Evolutionary conservation across 805 yeast genomes (phyloP), one percentile per base, ranked within the genome.

Genomic region (Lipomyces japonicus): DNA sequence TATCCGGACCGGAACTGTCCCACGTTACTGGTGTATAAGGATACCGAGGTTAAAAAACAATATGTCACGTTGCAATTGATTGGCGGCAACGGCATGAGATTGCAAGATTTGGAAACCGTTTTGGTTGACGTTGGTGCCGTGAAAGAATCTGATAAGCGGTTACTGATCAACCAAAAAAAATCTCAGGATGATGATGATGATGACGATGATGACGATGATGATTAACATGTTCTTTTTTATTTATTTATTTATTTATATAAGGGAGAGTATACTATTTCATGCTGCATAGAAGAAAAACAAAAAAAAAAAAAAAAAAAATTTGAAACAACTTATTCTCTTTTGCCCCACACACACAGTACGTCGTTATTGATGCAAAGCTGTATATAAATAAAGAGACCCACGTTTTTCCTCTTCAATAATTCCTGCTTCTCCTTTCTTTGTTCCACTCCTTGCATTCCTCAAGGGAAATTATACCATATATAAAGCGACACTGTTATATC

Each of bases 1-100:
- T 93, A 90, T 66, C 97, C 98, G 1, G 91, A 86, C 23, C 66
- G 76, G 28, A 90, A 87, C 71, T 85, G 95, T 61, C 99, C 99
- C 1, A 93, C 98, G 0, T 71, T 93, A 5, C 74, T 93, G 44
- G 78, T 93, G 0, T 93, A 93, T 67, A 78, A 79, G 62, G 79
- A 87, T 48, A 84, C 83, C 25, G 81, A 86, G 56, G 90, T 95
- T 6, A 71, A 82, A 22, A 84, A 82, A 65, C 97, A 93, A 65
- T 78, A 73, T 61, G 78, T 93, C 9, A 91, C 97, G 0, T 72
- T 91, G 62, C 76, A 84, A 3, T 80, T 83, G 60, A 65, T 93
- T 40, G 96, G 95, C 7, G 98, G 98, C 2, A 84, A 83, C 64
- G 80, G 84, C 19, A 80, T 95, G 2, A 77, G 70, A 14, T 39